Evolutionary conservation across 2,329 filamentous ascomycete genomes (phyloP), one percentile per base, ranked within the genome.

Genomic region (Cladosporium sp.): DNA sequence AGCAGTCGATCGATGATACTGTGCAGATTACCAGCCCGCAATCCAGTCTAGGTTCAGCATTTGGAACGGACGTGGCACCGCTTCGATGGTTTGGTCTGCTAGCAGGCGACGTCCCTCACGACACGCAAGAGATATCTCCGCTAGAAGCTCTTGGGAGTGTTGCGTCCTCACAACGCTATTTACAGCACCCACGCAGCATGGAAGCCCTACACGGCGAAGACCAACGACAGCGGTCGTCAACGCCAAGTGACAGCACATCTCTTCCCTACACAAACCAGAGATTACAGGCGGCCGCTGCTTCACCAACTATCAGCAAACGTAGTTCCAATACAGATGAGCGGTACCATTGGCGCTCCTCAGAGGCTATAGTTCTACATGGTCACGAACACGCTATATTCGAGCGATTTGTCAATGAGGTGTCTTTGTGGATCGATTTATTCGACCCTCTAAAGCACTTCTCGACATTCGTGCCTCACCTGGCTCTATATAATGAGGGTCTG

Each of bases 401-500:
- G 52, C 77, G 78, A 56, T 82, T 78, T 63, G 74, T 80, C 6
- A 76, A 69, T 18, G 71, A 73, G 1, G 71, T 79, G 49, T 77
- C 78, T 8, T 69, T 74, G 0, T 80, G 80, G 71, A 71, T 82
- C 37, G 81, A 83, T 67, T 71, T 82, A 0, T 80, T 78, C 63
- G 81, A 83, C 68, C 78, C 80, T 0, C 69, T 74, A 5, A 75
- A 73, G 63, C 78, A 81, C 57, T 79, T 80, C 46, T 75, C 76
- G 1, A 76, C 72, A 5, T 69, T 75, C 29, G 75, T 80, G 6
- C 78, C 76, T 18, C 74, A 78, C 69, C 66, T 78, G 62, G 81
- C 83, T 2, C 74, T 86, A 65, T 79, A 81, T 31, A 88, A 88
- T 68, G 76, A 81, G 29, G 86, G 86, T 0, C 71, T 88, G 3